Base-by-base conservation (phyloP, 108 stramenopile species). In the Cyclotella cryptica region DNA sequence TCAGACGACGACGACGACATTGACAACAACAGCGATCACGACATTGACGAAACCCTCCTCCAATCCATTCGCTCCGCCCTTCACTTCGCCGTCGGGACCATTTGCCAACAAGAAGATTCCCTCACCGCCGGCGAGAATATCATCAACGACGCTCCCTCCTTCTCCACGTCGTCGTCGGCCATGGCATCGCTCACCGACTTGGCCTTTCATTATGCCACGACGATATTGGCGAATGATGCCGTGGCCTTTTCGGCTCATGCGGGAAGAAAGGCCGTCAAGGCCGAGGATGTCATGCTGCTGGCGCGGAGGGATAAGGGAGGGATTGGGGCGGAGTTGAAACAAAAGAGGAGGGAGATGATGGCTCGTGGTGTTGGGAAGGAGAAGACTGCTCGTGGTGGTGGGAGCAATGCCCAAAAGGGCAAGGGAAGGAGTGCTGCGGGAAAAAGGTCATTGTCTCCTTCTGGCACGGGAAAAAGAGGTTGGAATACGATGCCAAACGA, bases 131-230 rank as follows among this genome's bases (percentile, higher is more conserved):
- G 21, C 30, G 43, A 18, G 1, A 26, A 45, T 12, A 44, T 13
- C 39, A 5, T 1, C 35, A 11, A 62, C 14, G 57, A 58, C 24
- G 3, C 57, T 42, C 19, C 65, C 6, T 47, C 43, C 1, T 45
- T 47, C 21, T 26, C 14, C 6, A 90, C 83, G 69, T 83, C 67
- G 2, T 14, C 59, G 18, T 27, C 53, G 10, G 86, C 85, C 28
- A 77, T 90, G 29, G 62, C 46, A 15, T 77, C 89, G 10, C 72
- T 90, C 57, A 84, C 84, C 6, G 87, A 90, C 40, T 54, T 90
- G 45, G 73, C 75, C 21, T 90, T 52, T 72, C 89, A 87, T 22
- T 90, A 87, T 60, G 66, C 80, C 26, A 85, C 85, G 17, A 83
- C 65, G 18, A 51, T 71, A 4, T 24, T 90, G 64, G 70, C 73